Conservation (phyloP, 805 yeast genomes). For the Saturnispora bothae region DNA sequence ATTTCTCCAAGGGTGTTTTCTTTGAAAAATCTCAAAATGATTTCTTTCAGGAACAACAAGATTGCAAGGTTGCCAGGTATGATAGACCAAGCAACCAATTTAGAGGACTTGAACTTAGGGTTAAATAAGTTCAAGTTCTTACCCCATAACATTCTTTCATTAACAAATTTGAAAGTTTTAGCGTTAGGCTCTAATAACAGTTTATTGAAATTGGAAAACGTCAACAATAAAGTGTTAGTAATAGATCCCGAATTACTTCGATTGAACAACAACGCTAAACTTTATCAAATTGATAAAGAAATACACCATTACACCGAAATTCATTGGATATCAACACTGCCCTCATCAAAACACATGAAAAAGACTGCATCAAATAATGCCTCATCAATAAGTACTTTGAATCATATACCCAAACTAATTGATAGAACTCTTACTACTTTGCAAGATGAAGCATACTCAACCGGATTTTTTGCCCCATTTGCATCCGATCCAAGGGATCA, state of each 20-base stretch:
- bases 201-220: constrained; percentile 16
- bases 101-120: constrained; percentile 43
- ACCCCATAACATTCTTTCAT: constrained; percentile 43
- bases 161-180: constrained; percentile 33
- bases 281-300: constrained; percentile 9
- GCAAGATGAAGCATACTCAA: constrained; percentile 18
- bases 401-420: no score
- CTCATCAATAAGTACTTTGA: no score
- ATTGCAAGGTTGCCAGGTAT: constrained; percentile 37
- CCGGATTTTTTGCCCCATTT: constrained; percentile 8
- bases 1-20: constrained; percentile 43
- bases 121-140: constrained; percentile 40
- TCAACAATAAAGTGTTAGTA: constrained; percentile 9
- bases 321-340: constrained; percentile 18
- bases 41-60: constrained; percentile 42
- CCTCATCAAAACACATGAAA: constrained; percentile 7
- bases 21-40: constrained; percentile 38
- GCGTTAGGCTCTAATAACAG: constrained; percentile 46
- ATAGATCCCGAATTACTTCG: constrained; percentile 22
- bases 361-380: constrained; percentile 13
- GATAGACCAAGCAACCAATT: constrained; percentile 30
- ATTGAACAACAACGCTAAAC: not conserved
- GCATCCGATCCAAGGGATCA: constrained; percentile 11
- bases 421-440: constrained; percentile 24
- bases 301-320: constrained; percentile 20